phyloP scores from a whole-genome alignment of 2,329 filamentous ascomycete genomes.

The Pseudocercospora pini-densiflorae region DNA sequence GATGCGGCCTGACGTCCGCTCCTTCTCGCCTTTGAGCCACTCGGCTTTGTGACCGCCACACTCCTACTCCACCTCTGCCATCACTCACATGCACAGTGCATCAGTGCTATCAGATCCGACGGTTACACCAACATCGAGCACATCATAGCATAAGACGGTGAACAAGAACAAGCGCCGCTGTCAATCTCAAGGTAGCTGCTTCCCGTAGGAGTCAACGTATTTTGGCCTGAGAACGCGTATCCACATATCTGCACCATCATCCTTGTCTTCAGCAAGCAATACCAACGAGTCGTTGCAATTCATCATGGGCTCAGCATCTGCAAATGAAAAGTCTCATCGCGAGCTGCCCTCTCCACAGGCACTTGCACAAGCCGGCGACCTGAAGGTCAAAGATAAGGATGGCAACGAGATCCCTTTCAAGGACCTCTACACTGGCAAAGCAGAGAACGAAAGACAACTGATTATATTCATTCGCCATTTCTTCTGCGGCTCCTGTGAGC shows the following conservation, averaged over 20 bases:
- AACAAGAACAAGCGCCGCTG: not conserved
- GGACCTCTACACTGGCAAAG: slow-evolving; percentile 31
- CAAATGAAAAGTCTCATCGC: slow-evolving; percentile 21
- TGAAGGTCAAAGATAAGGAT: slow-evolving; percentile 33
- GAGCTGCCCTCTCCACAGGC: slow-evolving; percentile 23
- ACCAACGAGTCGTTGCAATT: not conserved
- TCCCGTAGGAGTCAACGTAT: not conserved
- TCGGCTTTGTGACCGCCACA: not conserved
- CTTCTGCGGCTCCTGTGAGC: slow-evolving; percentile 46
- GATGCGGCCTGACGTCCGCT: not conserved
- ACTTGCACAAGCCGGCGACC: slow-evolving; percentile 29
- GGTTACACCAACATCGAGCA: not conserved
- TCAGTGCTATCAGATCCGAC: not conserved
- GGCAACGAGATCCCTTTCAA: slow-evolving; percentile 35
- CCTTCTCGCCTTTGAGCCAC: not conserved
- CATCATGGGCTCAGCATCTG: slow-evolving; percentile 21
- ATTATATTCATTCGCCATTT: slow-evolving; percentile 48
- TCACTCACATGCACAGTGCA: not conserved
- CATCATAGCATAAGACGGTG: not conserved
- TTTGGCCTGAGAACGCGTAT: not conserved
- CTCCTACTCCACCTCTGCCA: not conserved
- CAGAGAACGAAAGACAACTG: slow-evolving; percentile 33
- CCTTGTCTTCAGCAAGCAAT: not conserved
- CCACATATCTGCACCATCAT: not conserved
- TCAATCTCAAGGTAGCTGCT: not conserved